Conservation (phyloP, 306 rosid species). For the Lupinus albus region DNA sequence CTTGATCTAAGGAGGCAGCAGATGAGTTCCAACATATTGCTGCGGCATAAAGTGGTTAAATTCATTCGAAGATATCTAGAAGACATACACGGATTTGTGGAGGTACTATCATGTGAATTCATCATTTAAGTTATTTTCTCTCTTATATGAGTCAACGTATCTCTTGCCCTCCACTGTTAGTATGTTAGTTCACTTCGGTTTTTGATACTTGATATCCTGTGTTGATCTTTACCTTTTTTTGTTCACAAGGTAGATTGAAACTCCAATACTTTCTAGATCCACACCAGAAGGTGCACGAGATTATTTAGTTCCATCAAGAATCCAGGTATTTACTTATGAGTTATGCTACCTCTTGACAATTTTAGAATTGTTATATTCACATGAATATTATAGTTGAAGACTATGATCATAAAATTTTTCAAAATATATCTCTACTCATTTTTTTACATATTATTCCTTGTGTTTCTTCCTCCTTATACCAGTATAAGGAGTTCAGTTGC, state of each 20-base stretch:
- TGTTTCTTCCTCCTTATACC: background rate
- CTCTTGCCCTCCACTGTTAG: background rate
- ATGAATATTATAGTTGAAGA: background rate
- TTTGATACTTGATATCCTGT: slow-evolving; percentile 33
- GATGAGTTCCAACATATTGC: slow-evolving; percentile 79
- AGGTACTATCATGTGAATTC: slow-evolving; percentile 62
- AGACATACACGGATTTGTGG: slow-evolving; percentile 84
- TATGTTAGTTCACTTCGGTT: slow-evolving; percentile 26
- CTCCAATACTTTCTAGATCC: slow-evolving; percentile 95
- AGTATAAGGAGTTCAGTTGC: background rate
- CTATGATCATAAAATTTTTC: slow-evolving; percentile 8
- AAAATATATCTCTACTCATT: background rate
- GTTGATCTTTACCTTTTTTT: slow-evolving; percentile 57
- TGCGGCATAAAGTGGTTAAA: slow-evolving; percentile 87
- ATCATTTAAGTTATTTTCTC: slow-evolving; percentile 21
- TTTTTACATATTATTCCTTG: slow-evolving; percentile 7
- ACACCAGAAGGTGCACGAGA: slow-evolving; percentile 99
- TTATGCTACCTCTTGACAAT: slow-evolving; percentile 33
- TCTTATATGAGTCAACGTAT: background rate
- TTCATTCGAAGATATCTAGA: slow-evolving; percentile 85
- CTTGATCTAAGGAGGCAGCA: slow-evolving; percentile 87
- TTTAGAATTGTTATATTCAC: slow-evolving; percentile 17
- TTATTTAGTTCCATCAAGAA: slow-evolving; percentile 95
- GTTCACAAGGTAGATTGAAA: slow-evolving; percentile 96
- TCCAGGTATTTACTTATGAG: slow-evolving; percentile 72